Conservation (phyloP, 805 yeast species). For the Metschnikowia gelsemii region DNA sequence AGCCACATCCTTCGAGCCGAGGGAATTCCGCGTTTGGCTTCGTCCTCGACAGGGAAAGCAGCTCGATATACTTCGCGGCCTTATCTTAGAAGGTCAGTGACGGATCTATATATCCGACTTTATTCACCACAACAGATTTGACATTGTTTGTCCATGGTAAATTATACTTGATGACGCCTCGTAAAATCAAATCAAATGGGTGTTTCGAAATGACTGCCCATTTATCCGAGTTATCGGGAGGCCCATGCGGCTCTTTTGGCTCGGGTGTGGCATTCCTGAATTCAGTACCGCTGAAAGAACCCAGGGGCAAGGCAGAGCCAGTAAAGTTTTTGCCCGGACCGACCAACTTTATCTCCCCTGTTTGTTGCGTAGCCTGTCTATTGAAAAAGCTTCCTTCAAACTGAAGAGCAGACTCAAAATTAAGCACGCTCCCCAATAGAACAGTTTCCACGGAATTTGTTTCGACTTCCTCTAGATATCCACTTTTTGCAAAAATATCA, state of each 20-base stretch:
- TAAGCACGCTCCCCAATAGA: conserved; percentile 64
- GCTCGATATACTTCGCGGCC: conserved; percentile 2
- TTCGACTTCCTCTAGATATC: conserved; percentile 34
- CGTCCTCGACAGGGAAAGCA: conserved; percentile 11
- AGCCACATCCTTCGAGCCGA: conserved; percentile 65
- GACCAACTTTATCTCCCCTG: conserved; percentile 67
- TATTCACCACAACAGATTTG: conserved; percentile 61
- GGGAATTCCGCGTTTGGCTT: conserved; percentile 30
- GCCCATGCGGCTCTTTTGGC: conserved; percentile 3
- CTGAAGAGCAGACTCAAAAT: conserved; percentile 67
- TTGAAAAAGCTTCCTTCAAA: conserved; percentile 79
- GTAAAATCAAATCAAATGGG: conserved; percentile 81
- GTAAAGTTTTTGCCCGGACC: conserved; percentile 63
- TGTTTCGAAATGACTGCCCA: conserved; percentile 75
- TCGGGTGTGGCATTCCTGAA: background rate
- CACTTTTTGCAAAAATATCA: conserved; percentile 80
- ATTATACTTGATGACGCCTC: conserved; percentile 78
- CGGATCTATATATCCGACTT: conserved; percentile 58
- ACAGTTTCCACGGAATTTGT: conserved; percentile 54
- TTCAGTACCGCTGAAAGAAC: background rate
- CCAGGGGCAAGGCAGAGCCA: conserved; percentile 12
- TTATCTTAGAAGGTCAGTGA: conserved; percentile 8
- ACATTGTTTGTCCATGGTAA: conserved; percentile 57
- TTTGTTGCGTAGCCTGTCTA: conserved; percentile 54
- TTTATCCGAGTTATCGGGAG: conserved; percentile 46